Base-by-base conservation (phyloP, 2,329 filamentous ascomycete species). In the Colletotrichum aenigma region DNA sequence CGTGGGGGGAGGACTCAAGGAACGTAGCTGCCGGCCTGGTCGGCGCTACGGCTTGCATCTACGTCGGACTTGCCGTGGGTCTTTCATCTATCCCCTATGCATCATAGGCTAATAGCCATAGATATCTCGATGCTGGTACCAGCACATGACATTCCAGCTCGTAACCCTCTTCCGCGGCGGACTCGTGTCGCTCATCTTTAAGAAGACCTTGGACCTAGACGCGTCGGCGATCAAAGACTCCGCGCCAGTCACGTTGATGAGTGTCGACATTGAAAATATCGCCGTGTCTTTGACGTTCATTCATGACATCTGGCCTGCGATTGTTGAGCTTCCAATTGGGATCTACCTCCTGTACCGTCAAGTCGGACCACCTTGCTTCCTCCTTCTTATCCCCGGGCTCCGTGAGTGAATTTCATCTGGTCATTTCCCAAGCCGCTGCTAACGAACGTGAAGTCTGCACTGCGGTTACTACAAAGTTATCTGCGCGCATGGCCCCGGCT, bases 121-220 rank as follows among this genome's bases (percentile, higher is more conserved):
- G 68, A 28, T 75, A n/a, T 72, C 69, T 15, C 55, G 73, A 18
- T 75, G 62, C 3, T 81, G 79, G 72, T 82, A 85, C 70, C 81
- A 82, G 32, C 85, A 86, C 71, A 77, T 81, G 26, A 83, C 83
- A 0, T 83, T 79, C 62, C 84, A 85, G 48, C 79, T 83, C 26
- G 82, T 85, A 30, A 82, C 84, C 10, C 83, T 84, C 80, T 79
- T 82, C 36, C 82, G 85, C 26, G 85, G 81, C 2, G 82, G 80
- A 2, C 71, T 87, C 3, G 79, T 84, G 6, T 86, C 88, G 0
- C 81, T 91, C 77, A 86, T 92, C 3, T 91, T 88, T 78, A 84
- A 85, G 21, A 88, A 88, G 77, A 88, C 87, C 0, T 73, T 87
- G 1, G 77, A 79, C 1, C 75, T 87, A 18, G 80, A 80, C 13